These are phyloP conservation scores for Asterophora lycoperdoides DNA, from an alignment of 768 basidiomycete species.

Conservation along the genomic window DNA sequence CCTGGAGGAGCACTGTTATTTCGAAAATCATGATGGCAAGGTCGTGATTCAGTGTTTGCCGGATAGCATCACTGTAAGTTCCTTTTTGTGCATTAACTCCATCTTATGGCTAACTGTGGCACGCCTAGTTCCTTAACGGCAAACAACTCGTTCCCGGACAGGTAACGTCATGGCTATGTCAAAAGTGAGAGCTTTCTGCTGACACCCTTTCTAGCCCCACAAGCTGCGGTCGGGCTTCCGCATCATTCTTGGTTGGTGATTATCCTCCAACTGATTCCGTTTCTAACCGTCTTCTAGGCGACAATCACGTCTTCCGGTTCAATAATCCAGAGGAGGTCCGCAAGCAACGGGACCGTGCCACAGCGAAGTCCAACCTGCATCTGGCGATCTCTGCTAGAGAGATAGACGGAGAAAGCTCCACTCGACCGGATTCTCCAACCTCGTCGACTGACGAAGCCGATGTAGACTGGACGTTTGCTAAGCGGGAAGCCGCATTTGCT, in stretches of 20 bases:
- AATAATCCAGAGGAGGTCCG: slow-evolving; percentile 95
- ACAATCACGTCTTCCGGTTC: slow-evolving; percentile 96
- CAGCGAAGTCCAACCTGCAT: slow-evolving; percentile 64
- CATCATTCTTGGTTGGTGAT: slow-evolving; percentile 79
- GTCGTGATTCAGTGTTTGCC: slow-evolving; percentile 79
- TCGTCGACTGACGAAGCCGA: slow-evolving; percentile 68
- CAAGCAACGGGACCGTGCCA: slow-evolving; percentile 81
- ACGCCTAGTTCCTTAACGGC: slow-evolving; percentile 83
- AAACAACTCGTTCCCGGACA: slow-evolving; percentile 76
- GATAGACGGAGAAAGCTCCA: slow-evolving; percentile 53
- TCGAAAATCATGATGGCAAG: slow-evolving; percentile 82
- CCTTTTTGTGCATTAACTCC: slow-evolving; percentile 5
- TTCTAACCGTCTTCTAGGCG: slow-evolving; percentile 47
- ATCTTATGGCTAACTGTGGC: slow-evolving; percentile 10
- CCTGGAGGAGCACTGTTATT: slow-evolving; percentile 86
- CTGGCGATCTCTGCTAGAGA: slow-evolving; percentile 64
- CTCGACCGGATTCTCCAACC: slow-evolving; percentile 76
- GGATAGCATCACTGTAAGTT: slow-evolving; percentile 76
- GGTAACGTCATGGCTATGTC: slow-evolving; percentile 38
- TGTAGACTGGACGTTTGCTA: slow-evolving; percentile 97
- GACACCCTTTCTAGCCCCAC: slow-evolving; percentile 44
- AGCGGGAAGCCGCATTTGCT: slow-evolving; percentile 88
- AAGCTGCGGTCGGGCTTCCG: slow-evolving; percentile 93
- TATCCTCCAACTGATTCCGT: background rate
- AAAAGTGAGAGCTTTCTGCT: background rate